Conservation (phyloP, 257 asterid species). For the Forsythia suspensa region DNA sequence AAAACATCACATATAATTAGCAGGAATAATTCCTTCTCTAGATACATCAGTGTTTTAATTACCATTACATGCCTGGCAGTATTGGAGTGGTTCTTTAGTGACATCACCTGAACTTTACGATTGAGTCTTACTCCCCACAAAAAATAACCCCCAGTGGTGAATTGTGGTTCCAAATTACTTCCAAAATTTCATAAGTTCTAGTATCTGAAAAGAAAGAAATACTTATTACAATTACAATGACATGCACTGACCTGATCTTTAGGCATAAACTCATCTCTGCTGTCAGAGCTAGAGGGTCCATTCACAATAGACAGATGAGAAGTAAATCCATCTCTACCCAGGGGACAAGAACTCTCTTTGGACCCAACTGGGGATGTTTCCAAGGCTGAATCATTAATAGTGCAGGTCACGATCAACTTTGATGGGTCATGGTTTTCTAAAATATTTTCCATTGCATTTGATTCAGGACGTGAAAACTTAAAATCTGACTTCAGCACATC, state of each 20-base stretch:
- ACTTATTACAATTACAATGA: not conserved
- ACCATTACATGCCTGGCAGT: conserved; percentile 39
- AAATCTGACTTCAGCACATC: conserved; percentile 32
- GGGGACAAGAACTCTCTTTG: conserved; percentile 48
- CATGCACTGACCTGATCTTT: conserved; percentile 42
- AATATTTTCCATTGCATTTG: conserved; percentile 35
- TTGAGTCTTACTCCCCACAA: conserved; percentile 22
- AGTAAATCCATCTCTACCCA: conserved; percentile 39
- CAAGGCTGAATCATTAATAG: conserved; percentile 37
- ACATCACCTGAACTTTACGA: conserved; percentile 23
- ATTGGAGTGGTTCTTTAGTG: conserved; percentile 24
- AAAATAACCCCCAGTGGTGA: not conserved
- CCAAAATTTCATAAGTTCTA: not conserved
- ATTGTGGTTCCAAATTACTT: not conserved
- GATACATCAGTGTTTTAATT: not conserved
- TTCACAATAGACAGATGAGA: conserved; percentile 44
- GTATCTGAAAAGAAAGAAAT: not conserved
- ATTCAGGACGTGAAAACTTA: conserved; percentile 45
- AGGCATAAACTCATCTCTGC: conserved; percentile 38
- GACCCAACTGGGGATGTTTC: conserved; percentile 33
- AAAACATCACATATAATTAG: not conserved
- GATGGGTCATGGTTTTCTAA: conserved; percentile 36
- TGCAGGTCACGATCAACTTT: conserved; percentile 24
- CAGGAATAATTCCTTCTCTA: not conserved
- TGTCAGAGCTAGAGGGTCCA: conserved; percentile 36